Conservation (phyloP, 495 filamentous ascomycete genomes). For the Cercophora samala region DNA sequence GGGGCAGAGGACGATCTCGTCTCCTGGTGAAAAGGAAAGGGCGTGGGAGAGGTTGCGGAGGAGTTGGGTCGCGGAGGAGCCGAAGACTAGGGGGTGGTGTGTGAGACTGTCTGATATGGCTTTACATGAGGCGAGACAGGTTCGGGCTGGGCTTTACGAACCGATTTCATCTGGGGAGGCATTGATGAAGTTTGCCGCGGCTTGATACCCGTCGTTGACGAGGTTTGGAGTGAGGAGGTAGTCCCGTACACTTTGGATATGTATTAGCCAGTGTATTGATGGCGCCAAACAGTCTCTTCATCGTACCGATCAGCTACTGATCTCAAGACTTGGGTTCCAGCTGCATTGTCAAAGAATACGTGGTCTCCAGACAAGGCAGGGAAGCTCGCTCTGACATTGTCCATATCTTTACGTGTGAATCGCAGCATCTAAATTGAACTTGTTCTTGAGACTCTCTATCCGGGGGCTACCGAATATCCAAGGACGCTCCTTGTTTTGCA, state of each 20-base stretch:
- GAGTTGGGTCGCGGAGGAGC: slow-evolving; percentile 68
- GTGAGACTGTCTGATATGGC: not conserved
- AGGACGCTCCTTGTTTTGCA: not conserved
- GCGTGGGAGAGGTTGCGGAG: slow-evolving; percentile 65
- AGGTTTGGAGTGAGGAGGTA: slow-evolving; percentile 60
- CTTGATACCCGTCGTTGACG: slow-evolving; percentile 54
- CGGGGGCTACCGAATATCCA: not conserved
- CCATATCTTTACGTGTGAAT: slow-evolving; percentile 43
- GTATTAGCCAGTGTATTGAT: slow-evolving; percentile 10
- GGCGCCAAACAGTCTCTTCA: not conserved
- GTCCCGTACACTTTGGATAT: slow-evolving; percentile 52
- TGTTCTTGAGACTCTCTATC: not conserved
- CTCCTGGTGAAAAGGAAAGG: slow-evolving; percentile 54
- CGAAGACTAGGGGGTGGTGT: slow-evolving; percentile 47
- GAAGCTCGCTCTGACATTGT: slow-evolving; percentile 56
- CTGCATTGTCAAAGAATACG: slow-evolving; percentile 72
- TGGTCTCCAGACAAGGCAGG: slow-evolving; percentile 62
- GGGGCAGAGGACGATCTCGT: slow-evolving; percentile 63
- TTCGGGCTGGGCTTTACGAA: slow-evolving; percentile 23
- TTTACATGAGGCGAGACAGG: not conserved
- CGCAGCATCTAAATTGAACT: slow-evolving; percentile 6
- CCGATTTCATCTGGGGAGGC: slow-evolving; percentile 59
- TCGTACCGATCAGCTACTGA: slow-evolving; percentile 62
- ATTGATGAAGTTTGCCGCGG: slow-evolving; percentile 66
- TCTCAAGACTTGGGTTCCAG: slow-evolving; percentile 65